Evolutionary conservation across 2,329 filamentous ascomycete genomes (phyloP).

Genomic region (Fusarium sp.): DNA sequence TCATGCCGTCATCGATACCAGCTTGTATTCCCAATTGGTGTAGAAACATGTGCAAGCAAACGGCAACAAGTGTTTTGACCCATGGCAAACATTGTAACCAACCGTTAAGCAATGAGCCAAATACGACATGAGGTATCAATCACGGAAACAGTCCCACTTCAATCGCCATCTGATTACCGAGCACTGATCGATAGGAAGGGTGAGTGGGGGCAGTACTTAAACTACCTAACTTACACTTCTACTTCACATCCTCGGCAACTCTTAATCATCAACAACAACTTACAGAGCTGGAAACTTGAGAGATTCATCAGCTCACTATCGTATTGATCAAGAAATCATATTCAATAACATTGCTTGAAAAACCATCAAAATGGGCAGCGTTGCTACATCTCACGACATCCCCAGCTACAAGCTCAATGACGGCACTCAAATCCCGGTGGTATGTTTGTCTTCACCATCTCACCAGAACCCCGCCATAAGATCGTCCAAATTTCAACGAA

Average conservation of each 20-base stretch:
- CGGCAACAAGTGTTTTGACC: background rate
- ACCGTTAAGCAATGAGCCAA: background rate
- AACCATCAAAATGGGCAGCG: slow-evolving; percentile 24
- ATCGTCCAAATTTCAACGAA: background rate
- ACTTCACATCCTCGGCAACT: background rate
- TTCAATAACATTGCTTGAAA: background rate
- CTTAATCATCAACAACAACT: background rate
- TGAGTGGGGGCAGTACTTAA: background rate
- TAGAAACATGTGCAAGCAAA: background rate
- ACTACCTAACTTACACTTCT: background rate
- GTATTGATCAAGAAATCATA: background rate
- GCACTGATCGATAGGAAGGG: background rate
- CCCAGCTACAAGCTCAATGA: slow-evolving; percentile 77
- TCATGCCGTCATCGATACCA: background rate
- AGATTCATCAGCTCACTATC: background rate
- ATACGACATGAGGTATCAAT: background rate
- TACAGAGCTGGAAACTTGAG: background rate
- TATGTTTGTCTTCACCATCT: slow-evolving; percentile 49
- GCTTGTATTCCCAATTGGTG: background rate
- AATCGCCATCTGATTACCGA: background rate
- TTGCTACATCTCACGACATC: slow-evolving; percentile 48
- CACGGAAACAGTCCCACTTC: background rate
- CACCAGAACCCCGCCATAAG: background rate
- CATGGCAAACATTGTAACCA: background rate
- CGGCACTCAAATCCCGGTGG: slow-evolving; percentile 77